These are phyloP conservation scores for Gymnopus androsaceus DNA, from an alignment of 1,284 basidiomycete genomes.

Conservation along the genomic window DNA sequence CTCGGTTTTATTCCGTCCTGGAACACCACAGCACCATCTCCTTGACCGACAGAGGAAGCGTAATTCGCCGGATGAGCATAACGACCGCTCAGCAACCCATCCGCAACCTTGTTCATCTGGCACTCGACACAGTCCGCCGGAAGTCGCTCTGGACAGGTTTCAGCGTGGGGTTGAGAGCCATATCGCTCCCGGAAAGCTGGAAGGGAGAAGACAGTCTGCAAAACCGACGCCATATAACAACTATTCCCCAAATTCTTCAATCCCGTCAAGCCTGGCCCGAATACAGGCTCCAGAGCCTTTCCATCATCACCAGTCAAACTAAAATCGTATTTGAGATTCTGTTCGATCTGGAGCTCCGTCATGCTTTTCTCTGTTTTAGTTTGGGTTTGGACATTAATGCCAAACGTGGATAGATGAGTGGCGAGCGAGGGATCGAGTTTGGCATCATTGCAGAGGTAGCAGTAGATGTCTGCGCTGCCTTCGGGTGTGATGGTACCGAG, in stretches of 20 bases:
- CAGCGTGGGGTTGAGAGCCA: conserved; percentile 59
- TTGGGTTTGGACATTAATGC: conserved; percentile 83
- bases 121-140: conserved; percentile 92
- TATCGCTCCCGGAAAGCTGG: conserved; percentile 81
- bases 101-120: conserved; percentile 91
- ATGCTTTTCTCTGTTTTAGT: conserved; percentile 96
- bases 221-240: conserved; percentile 95
- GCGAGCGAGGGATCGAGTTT: conserved; percentile 81
- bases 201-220: conserved; percentile 88
- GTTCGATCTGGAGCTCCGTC: conserved; percentile 98
- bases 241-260: conserved; percentile 94
- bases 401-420: conserved; percentile 78
- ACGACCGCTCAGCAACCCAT: conserved; percentile 90
- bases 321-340: conserved; percentile 95
- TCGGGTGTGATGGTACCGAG: conserved; percentile 97
- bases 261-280: conserved; percentile 88
- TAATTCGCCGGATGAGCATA: conserved; percentile 69
- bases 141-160: conserved; percentile 65
- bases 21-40: conserved; percentile 55
- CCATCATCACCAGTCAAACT: conserved; percentile 91
- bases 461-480: conserved; percentile 84
- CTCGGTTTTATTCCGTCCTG: conserved; percentile 86
- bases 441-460: conserved; percentile 91
- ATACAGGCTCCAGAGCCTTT: conserved; percentile 84
- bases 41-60: conserved; percentile 9